Evolutionary conservation across 2,329 filamentous ascomycete species (phyloP), one percentile per base, ranked within the genome.

Genomic region (Fusarium coicis): DNA sequence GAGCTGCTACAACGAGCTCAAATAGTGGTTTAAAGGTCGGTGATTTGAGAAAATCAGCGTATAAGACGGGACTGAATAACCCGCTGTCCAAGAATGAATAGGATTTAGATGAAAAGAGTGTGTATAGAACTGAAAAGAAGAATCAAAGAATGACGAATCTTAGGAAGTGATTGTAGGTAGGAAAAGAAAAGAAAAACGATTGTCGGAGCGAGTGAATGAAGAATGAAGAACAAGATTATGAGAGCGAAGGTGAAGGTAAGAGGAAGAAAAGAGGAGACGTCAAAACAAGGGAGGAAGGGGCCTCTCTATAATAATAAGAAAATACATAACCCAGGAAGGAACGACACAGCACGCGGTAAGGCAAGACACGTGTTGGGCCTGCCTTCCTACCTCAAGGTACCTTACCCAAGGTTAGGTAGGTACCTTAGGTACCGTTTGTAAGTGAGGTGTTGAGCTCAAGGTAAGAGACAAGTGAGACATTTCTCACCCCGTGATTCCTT

Each of bases 41-140:
- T 63, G 69, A 59, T 62, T 65, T 26, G 36, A 62, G 44, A 60
- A 55, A 55, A 39, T 19, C 39, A 61, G 40, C 68, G 57, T 64
- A 30, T 64, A 60, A 67, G 53, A 57, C 52, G 58, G 40, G 71
- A 16, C 37, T 60, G 43, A 52, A 62, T 46, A 50, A 50, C 63
- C 58, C 71, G 57, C 37, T 68, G 40, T 58, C 32, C 46, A 74
- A 68, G 58, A 72, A 63, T 28, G 67, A 74, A 72, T 18, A 59
- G 23, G 54, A 40, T 58, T 53, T 46, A 36, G 37, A 55, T 42
- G 47, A 70, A 76, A 72, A 63, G 71, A 75, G 55, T 57, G 66
- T 63, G 43, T 59, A 26, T 36, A 43, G 54, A 58, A 68, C 44
- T 34, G 40, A 59, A 58, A 58, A 69, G 42, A 54, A 60, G 62